Evolutionary conservation across 768 basidiomycete genomes (phyloP).

Genomic region (Lanmaoa rubissima): DNA sequence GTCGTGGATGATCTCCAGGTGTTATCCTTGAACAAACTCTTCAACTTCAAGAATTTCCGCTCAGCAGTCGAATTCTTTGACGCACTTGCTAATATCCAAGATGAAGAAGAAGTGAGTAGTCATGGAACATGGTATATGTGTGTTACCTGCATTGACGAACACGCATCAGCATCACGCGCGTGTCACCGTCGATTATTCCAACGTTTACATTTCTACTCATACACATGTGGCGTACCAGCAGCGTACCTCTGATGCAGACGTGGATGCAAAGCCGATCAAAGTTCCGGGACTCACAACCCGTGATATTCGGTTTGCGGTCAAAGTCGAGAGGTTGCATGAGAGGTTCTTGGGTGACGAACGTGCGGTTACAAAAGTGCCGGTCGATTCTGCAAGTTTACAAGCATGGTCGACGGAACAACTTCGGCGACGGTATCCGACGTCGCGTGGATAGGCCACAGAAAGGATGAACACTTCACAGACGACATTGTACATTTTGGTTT

Average conservation of each 20-base stretch:
- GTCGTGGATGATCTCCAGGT: constrained; percentile 12
- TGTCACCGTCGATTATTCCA: constrained; percentile 25
- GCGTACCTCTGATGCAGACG: constrained; percentile 1
- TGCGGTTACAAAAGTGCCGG: constrained; percentile 23
- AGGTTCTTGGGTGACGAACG: constrained; percentile 22
- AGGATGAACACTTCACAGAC: background rate
- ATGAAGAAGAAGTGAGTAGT: constrained; percentile 32
- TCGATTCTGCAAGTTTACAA: constrained; percentile 7
- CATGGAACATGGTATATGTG: background rate
- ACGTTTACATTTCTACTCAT: constrained; percentile 23
- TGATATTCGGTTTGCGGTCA: constrained; percentile 49
- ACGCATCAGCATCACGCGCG: constrained; percentile 31
- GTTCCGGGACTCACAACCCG: constrained; percentile 47
- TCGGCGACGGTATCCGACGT: constrained; percentile 19
- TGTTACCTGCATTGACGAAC: background rate
- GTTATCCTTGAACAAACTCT: constrained; percentile 28
- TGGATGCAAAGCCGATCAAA: constrained; percentile 12
- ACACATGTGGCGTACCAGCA: constrained; percentile 29
- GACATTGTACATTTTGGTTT: background rate
- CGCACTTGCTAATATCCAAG: constrained; percentile 24
- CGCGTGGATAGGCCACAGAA: background rate
- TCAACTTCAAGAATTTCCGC: constrained; percentile 25
- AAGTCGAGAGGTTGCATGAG: constrained; percentile 37
- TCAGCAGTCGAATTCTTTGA: constrained; percentile 30
- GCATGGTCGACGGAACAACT: constrained; percentile 27